Conservation (phyloP, 164 flowering plant species). For the Houttuynia cordata region DNA sequence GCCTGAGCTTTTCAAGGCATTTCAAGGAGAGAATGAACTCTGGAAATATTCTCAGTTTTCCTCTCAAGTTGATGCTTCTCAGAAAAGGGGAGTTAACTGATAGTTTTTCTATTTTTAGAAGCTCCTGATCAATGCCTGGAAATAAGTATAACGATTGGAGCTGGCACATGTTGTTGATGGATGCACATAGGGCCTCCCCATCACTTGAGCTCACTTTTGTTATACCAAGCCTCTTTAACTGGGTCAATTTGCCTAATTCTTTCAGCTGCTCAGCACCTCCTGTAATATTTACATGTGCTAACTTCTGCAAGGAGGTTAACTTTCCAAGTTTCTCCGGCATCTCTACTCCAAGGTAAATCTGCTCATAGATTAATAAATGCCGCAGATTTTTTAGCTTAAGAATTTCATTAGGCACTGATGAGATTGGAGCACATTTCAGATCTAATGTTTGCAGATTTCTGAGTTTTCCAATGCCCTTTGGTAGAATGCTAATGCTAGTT, state of each 20-base stretch:
- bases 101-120: neutral
- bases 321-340: neutral
- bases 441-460: neutral
- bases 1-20: neutral
- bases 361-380: neutral
- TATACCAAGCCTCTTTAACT: neutral
- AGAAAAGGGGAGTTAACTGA: neutral
- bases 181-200: neutral
- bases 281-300: neutral
- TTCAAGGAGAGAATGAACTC: neutral
- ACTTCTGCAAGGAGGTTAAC: neutral
- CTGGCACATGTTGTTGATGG: neutral
- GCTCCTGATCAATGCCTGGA: neutral
- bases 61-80: neutral
- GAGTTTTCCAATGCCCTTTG: constrained; percentile 4
- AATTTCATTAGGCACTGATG: neutral
- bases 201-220: neutral
- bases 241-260: neutral
- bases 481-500: constrained; percentile 24
- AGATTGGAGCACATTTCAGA: neutral
- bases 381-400: neutral
- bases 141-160: neutral
- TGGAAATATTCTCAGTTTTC: neutral
- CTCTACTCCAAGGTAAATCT: neutral
- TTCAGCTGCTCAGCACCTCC: neutral